Base-by-base conservation (phyloP, 164 flowering plant genomes). In the Kalanchoe fedtschenkoi region DNA sequence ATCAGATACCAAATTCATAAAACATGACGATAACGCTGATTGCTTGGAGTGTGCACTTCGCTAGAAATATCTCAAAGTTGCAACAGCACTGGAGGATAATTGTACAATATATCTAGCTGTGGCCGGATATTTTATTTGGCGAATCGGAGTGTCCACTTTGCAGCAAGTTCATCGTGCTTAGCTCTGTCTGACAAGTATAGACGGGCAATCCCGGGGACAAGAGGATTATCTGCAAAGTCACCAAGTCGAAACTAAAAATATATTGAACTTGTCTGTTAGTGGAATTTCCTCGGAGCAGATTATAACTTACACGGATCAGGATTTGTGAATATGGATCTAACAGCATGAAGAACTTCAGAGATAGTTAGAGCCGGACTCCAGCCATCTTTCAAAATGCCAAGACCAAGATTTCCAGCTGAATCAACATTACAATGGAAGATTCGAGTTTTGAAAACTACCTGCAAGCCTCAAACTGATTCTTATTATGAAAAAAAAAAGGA, bases 321-420 rank as follows among this genome's bases (percentile, higher is more conserved):
- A 58, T 75, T 82, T 22, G 78, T 74, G 74, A 95, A 84, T 39
- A 87, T 73, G 19, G 96, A 82, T 81, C 82, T 81, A 66, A 91
- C 75, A 13, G 95, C 90, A 62, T 76, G 72, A 32, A 95, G 79
- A 64, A 95, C 81, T 73, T 82, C 86, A n/a, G 90, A 83, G 68
- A 95, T 80, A 47, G 99, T 91, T 43, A 84, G 74, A 70, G 99
- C 90, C n/a, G 97, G 99, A 72, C 96, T 91, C 96, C 97, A 95
- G 35, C 83, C 66, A 53, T 86, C 88, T 74, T 85, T 88, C 76
- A 91, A 72, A 65, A 91, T 87, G 55, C 80, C 90, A 76, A 95
- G 71, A 74, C 79, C 79, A 34, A 87, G 66, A 62, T 83, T 82
- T 28, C 99, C 96, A 32, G 72, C 42, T 58, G 84, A 63, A 82